Percentiles rank a stretch among this genome's conserved stretches.
These are phyloP conservation scores for Friedmanniomyces simplex DNA, from an alignment of 495 filamentous ascomycete species.

Conservation along the genomic window DNA sequence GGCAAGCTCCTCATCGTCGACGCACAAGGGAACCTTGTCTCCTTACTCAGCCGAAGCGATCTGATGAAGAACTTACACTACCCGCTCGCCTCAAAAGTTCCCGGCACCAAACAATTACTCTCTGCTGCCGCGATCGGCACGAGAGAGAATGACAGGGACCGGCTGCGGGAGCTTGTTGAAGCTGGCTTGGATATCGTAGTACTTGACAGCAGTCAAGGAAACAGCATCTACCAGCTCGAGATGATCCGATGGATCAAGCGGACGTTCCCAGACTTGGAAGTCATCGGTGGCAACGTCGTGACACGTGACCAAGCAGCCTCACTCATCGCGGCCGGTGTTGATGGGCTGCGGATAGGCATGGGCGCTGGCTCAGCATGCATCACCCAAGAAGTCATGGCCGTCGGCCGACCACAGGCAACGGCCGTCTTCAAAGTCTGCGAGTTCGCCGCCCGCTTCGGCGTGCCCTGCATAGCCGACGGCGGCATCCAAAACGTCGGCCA, in stretches of 20 bases:
- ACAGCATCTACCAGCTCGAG: conserved; percentile 90
- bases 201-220: conserved; percentile 92
- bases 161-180: conserved; percentile 80
- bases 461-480: conserved; percentile 95
- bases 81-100: conserved; percentile 91
- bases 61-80: conserved; percentile 98
- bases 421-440: conserved; percentile 77
- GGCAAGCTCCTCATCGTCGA: conserved; percentile 98
- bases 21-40: conserved; percentile 71
- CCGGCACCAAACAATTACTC: conserved; percentile 95
- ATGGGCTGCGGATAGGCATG: conserved; percentile 98
- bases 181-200: conserved; percentile 93
- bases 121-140: conserved; percentile 93
- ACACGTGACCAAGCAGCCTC: conserved; percentile 87
- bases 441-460: conserved; percentile 87
- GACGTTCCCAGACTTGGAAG: conserved; percentile 73
- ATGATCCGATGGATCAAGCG: conserved; percentile 95
- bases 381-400: conserved; percentile 99
- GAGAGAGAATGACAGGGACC: conserved; percentile 75
- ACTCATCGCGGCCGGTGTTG: conserved; percentile 87
- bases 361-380: conserved; percentile 96
- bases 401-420: conserved; percentile 88
- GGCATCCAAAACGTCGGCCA: conserved; percentile 98
- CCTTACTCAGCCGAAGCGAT: conserved; percentile 92
- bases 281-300: conserved; percentile 97